Evolutionary conservation across 345 rosid genomes (phyloP).

Genomic region (Geranium rotundifolium): DNA sequence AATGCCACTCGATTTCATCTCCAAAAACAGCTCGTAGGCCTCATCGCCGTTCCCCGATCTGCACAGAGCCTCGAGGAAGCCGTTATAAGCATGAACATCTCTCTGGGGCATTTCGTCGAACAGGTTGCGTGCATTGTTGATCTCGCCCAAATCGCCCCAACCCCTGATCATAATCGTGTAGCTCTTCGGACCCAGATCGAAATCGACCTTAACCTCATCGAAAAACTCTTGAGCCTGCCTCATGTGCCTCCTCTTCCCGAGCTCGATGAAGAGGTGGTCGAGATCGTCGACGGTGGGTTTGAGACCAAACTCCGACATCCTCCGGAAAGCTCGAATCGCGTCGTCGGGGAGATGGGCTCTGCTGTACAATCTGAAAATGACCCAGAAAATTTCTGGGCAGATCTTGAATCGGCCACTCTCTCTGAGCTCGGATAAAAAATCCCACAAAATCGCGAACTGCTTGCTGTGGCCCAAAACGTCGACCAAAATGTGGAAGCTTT

Average conservation of each 20-base stretch:
- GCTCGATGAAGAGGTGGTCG: slow-evolving; percentile 45
- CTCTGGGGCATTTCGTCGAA: slow-evolving; percentile 62
- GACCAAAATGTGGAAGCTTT: slow-evolving; percentile 56
- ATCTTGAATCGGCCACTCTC: slow-evolving; percentile 33
- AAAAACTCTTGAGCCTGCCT: slow-evolving; percentile 46
- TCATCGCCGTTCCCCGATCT: slow-evolving; percentile 50
- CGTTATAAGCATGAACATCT: slow-evolving; percentile 59
- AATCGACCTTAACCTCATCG: slow-evolving; percentile 29
- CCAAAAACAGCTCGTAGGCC: slow-evolving; percentile 49
- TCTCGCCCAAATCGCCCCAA: slow-evolving; percentile 44
- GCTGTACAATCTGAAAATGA: slow-evolving; percentile 64
- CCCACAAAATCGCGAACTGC: slow-evolving; percentile 73
- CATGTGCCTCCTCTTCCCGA: slow-evolving; percentile 61
- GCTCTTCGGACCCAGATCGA: slow-evolving; percentile 33
- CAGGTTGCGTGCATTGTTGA: slow-evolving; percentile 37
- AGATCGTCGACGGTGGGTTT: slow-evolving; percentile 50
- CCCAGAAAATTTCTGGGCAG: slow-evolving; percentile 46
- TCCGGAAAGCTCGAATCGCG: slow-evolving; percentile 57
- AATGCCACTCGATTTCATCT: slow-evolving; percentile 40
- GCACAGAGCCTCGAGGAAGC: slow-evolving; percentile 61
- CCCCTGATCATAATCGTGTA: slow-evolving; percentile 60
- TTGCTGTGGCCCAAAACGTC: slow-evolving; percentile 54
- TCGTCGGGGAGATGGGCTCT: slow-evolving; percentile 62
- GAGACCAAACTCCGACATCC: slow-evolving; percentile 76
- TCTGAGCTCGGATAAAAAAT: slow-evolving; percentile 54